Percentiles rank a stretch among this genome's conserved stretches.
Evolutionary conservation across 2,329 filamentous ascomycete genomes (phyloP).

Genomic region (Oidium heveae): DNA sequence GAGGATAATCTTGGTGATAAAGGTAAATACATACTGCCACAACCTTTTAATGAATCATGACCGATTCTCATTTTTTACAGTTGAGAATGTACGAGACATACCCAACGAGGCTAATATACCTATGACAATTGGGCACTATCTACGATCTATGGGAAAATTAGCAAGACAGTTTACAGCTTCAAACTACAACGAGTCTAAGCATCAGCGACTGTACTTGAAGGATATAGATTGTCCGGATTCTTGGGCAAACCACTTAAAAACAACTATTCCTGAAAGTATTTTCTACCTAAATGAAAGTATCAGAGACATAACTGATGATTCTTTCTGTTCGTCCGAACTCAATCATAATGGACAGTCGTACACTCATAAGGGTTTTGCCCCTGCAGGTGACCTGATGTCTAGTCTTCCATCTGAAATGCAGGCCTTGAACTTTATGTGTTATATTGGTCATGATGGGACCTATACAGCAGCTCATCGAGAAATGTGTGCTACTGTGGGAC

Average conservation of each 20-base stretch:
- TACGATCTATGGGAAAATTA: constrained; percentile 64
- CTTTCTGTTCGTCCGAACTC: neutral
- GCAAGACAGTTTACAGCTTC: constrained; percentile 55
- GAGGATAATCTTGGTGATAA: constrained; percentile 56
- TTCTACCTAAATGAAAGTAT: constrained; percentile 79
- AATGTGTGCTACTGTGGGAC: constrained; percentile 89
- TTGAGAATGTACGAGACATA: constrained; percentile 68
- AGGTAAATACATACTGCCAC: constrained; percentile 22
- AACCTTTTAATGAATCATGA: neutral
- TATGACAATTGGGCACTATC: constrained; percentile 73
- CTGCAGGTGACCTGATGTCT: constrained; percentile 84
- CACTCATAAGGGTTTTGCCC: constrained; percentile 24
- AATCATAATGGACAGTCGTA: constrained; percentile 22
- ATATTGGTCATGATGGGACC: constrained; percentile 90
- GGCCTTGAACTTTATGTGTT: constrained; percentile 94
- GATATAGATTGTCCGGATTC: constrained; percentile 84
- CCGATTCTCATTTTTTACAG: constrained; percentile 19
- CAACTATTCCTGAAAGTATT: constrained; percentile 53
- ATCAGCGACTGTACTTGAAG: constrained; percentile 81
- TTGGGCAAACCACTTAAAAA: constrained; percentile 60
- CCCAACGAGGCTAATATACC: constrained; percentile 46
- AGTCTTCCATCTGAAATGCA: constrained; percentile 68
- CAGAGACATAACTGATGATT: constrained; percentile 23
- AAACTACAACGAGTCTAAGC: constrained; percentile 53
- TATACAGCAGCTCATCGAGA: constrained; percentile 89